Conservation (phyloP, 176 grass and related monocot genomes). For the Avena eriantha region DNA sequence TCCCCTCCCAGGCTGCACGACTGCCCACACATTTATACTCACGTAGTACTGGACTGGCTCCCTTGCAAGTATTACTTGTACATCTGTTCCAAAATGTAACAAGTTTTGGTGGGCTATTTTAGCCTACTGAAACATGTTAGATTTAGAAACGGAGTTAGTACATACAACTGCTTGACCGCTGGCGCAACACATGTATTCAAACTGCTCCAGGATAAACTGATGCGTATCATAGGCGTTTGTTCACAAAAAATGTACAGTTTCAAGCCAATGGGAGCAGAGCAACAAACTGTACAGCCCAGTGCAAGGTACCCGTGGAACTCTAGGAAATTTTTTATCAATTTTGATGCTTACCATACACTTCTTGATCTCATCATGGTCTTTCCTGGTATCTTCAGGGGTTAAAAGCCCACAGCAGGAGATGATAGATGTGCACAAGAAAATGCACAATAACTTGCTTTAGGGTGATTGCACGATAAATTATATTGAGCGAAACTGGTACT, state of each 20-base stretch:
- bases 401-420: background rate
- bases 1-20: background rate
- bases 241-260: background rate
- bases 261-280: background rate
- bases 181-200: no score
- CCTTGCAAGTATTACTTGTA: background rate
- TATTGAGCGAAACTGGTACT: constrained; percentile 1
- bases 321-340: background rate
- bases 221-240: no score
- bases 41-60: background rate
- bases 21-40: background rate
- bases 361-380: background rate
- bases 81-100: no score
- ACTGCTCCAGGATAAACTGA: no score
- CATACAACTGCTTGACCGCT: no score
- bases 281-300: background rate
- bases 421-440: background rate
- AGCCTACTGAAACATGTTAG: no score
- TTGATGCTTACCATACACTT: background rate
- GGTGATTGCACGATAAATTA: background rate
- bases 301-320: background rate
- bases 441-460: background rate
- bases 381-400: background rate
- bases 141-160: no score
- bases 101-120: no score